A percentile compares a stretch with the other conserved stretches of the same genome.
These are phyloP conservation scores for Entrophospora sp. DNA, from an alignment of 192 early-diverging fungal genomes.

Conservation along the genomic window DNA sequence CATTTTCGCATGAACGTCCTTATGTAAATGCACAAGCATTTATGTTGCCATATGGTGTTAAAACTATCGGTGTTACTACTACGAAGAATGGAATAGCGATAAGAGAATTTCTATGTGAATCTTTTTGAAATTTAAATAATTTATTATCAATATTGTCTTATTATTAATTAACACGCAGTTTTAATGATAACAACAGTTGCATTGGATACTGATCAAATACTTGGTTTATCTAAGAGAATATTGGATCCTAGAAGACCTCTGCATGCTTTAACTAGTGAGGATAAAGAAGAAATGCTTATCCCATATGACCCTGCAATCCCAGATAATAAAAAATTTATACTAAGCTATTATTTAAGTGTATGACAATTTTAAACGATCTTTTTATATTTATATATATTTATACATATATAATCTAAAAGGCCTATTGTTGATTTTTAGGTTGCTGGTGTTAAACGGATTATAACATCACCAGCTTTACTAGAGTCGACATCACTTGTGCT, in stretches of 20 bases:
- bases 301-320: constrained; percentile 66
- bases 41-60: constrained; percentile 63
- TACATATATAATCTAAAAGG: too few species aligned
- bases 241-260: constrained; percentile 80
- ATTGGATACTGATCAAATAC: constrained; percentile 41
- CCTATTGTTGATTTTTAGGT: too few species aligned
- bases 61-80: constrained; percentile 72
- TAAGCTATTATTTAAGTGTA: constrained; percentile 63
- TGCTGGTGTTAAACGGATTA: constrained; percentile 56
- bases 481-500: constrained; percentile 92
- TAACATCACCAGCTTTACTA: constrained; percentile 66
- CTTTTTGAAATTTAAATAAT: neutral
- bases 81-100: constrained; percentile 82
- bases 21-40: constrained; percentile 69
- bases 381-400: constrained; percentile 4
- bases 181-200: constrained; percentile 37
- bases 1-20: constrained; percentile 59
- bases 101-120: constrained; percentile 67
- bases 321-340: constrained; percentile 67
- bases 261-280: constrained; percentile 55
- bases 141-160: neutral
- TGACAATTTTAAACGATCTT: neutral
- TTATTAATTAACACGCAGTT: neutral
- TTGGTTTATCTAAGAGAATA: constrained; percentile 61
- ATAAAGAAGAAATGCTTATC: constrained; percentile 82